Evolutionary conservation across 169 alveolate genomes (phyloP).

Genomic region (Theileria equi): DNA sequence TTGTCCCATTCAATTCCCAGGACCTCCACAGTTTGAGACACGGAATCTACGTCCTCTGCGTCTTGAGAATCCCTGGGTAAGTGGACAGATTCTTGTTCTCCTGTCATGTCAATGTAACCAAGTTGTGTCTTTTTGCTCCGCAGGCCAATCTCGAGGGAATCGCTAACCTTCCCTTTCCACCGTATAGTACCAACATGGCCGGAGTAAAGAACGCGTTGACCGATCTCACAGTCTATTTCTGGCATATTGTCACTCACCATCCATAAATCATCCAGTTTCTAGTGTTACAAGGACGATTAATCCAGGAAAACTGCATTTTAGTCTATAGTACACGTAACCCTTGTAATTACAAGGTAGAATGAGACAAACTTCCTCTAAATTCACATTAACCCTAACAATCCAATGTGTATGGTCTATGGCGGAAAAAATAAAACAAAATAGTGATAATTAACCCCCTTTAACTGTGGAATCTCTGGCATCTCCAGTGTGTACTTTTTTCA

Average conservation of each 20-base stretch:
- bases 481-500: too few species aligned
- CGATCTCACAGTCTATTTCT: conserved; percentile 1
- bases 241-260: neutral
- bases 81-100: neutral
- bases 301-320: neutral
- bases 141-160: neutral
- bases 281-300: too few species aligned
- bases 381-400: too few species aligned
- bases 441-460: too few species aligned
- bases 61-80: neutral
- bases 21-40: neutral
- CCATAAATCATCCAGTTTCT: neutral
- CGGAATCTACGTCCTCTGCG: neutral
- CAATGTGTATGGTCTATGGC: too few species aligned
- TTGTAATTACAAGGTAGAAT: neutral
- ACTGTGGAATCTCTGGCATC: too few species aligned
- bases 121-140: neutral
- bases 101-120: neutral
- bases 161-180: conserved; percentile 24
- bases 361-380: too few species aligned
- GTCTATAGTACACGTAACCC: neutral
- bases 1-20: conserved; percentile 54
- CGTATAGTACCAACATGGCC: conserved; percentile 18
- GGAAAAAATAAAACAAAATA: too few species aligned
- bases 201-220: conserved; percentile 7